These are phyloP conservation scores for Aspergillus hortae DNA, from an alignment of 2,329 filamentous ascomycete species.

Conservation along the genomic window DNA sequence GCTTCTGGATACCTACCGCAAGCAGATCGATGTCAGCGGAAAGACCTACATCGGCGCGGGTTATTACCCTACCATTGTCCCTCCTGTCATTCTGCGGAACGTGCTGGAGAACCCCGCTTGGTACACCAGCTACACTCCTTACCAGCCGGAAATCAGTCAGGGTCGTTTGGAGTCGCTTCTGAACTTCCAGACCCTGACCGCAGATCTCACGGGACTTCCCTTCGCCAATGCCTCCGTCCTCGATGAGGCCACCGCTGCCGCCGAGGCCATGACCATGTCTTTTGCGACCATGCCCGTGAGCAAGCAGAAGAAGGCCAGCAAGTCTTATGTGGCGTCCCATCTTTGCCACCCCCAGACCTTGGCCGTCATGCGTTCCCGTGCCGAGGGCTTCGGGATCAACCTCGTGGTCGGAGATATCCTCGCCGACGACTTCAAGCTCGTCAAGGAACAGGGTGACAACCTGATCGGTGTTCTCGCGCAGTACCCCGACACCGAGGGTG, in stretches of 20 bases:
- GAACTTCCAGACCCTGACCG: conserved; percentile 93
- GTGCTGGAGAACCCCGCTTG: conserved; percentile 89
- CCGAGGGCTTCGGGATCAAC: conserved; percentile 85
- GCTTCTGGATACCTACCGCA: conserved; percentile 38
- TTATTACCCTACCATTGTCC: conserved; percentile 83
- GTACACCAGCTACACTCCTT: conserved; percentile 98
- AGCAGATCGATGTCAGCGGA: conserved; percentile 59
- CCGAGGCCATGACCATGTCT: conserved; percentile 93
- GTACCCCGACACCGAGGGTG: conserved; percentile 86
- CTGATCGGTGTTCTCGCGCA: conserved; percentile 89
- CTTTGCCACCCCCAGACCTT: conserved; percentile 82
- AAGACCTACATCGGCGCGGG: conserved; percentile 76
- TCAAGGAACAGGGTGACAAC: conserved; percentile 73
- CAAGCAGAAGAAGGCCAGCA: conserved; percentile 69
- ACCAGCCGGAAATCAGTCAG: conserved; percentile 96
- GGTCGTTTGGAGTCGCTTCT: conserved; percentile 86
- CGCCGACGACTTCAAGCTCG: conserved; percentile 58
- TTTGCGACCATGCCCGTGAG: conserved; percentile 69
- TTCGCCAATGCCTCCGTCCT: conserved; percentile 89
- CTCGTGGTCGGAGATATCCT: conserved; percentile 71
- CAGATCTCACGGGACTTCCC: conserved; percentile 79
- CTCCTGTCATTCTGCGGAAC: conserved; percentile 88
- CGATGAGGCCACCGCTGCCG: conserved; percentile 87
- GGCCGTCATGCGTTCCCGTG: conserved; percentile 76
- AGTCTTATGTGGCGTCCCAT: conserved; percentile 80